Conservation (phyloP, 2,329 filamentous ascomycete genomes). For the Fusarium pseudocircinatum region DNA sequence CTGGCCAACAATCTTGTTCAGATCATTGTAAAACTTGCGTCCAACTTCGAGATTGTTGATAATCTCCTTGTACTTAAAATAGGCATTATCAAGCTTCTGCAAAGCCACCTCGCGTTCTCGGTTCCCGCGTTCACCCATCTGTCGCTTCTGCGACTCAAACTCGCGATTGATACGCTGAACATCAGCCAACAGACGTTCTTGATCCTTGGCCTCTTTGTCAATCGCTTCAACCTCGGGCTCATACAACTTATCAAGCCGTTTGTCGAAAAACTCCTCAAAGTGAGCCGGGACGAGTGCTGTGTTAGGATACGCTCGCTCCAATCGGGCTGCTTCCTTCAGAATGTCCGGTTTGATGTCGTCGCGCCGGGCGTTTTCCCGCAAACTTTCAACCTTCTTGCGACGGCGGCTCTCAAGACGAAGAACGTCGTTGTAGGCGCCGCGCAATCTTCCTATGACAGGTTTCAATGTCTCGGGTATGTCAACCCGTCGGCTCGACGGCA, state of each 20-base stretch:
- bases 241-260: conserved; percentile 78
- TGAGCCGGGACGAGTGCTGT: conserved; percentile 87
- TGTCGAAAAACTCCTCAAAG: conserved; percentile 91
- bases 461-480: conserved; percentile 85
- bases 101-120: conserved; percentile 84
- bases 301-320: conserved; percentile 87
- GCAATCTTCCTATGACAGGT: conserved; percentile 78
- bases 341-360: conserved; percentile 93
- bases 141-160: conserved; percentile 77
- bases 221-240: conserved; percentile 79
- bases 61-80: conserved; percentile 96
- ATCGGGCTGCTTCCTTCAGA: conserved; percentile 80
- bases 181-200: conserved; percentile 75
- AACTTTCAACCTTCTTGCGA: conserved; percentile 78
- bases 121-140: conserved; percentile 69
- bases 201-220: conserved; percentile 77
- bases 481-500: conserved; percentile 83
- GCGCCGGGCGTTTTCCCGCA: conserved; percentile 80
- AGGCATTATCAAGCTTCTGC: conserved; percentile 89
- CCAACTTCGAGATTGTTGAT: conserved; percentile 90
- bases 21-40: conserved; percentile 96
- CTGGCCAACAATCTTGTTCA: conserved; percentile 82
- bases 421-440: conserved; percentile 85
- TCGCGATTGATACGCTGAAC: conserved; percentile 80
- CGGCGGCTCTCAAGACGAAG: conserved; percentile 83